Percentiles rank a stretch among this genome's conserved stretches.
These are phyloP conservation scores for Perilla frutescens DNA, from an alignment of 257 asterid species.

Conservation along the genomic window DNA sequence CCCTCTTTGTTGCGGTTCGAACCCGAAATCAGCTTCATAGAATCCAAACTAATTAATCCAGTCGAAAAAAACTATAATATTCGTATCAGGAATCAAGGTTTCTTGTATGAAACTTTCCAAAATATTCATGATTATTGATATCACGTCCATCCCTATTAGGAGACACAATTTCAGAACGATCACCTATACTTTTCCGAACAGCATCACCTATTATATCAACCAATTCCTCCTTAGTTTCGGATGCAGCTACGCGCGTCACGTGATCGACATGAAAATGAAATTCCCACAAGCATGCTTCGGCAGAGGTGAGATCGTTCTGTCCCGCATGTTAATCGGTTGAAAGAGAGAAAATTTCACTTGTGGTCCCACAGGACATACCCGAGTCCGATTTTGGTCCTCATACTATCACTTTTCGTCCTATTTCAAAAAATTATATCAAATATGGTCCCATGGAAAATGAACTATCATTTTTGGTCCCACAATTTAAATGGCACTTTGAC, in stretches of 20 bases:
- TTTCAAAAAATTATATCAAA: no score
- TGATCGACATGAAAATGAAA: background rate
- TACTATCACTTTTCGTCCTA: no score
- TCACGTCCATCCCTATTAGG: conserved; percentile 2
- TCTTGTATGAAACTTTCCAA: no score
- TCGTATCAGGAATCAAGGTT: no score
- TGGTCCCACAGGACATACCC: no score
- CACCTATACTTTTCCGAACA: background rate
- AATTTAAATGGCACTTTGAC: no score
- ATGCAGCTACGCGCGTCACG: background rate
- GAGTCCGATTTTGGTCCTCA: no score
- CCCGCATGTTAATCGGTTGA: conserved; percentile 36
- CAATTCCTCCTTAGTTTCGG: background rate
- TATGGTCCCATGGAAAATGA: no score
- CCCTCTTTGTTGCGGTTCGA: background rate
- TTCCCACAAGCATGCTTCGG: conserved; percentile 35
- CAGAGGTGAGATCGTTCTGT: conserved; percentile 25
- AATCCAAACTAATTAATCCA: conserved; percentile 21
- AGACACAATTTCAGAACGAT: background rate
- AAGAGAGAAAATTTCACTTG: background rate
- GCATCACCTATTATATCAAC: background rate
- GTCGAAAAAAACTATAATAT: background rate
- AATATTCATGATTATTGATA: background rate
- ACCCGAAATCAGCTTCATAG: conserved; percentile 9
- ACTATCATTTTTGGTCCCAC: no score